phyloP scores from a whole-genome alignment of 192 early-diverging fungal genomes.

The Allomyces macrogynus region DNA sequence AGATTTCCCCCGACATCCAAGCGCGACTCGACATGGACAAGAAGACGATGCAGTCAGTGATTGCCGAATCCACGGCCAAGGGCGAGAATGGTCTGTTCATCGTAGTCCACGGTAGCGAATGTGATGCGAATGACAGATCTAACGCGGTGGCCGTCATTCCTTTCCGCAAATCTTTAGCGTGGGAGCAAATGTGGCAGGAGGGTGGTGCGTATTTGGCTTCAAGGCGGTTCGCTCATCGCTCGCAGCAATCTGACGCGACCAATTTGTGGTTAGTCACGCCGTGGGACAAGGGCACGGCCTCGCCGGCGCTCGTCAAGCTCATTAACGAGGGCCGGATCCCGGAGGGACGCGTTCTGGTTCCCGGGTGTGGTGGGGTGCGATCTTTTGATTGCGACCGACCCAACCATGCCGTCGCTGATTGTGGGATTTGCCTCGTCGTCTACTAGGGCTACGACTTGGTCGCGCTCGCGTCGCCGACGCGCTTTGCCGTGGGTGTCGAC shows the following conservation, averaged over 20 bases:
- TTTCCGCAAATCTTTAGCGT: neutral
- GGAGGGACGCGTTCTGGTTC: constrained; percentile 30
- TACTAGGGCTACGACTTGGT: constrained; percentile 50
- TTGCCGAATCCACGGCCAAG: neutral
- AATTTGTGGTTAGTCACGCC: constrained; percentile 6
- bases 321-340: constrained; percentile 23
- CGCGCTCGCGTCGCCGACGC: constrained; percentile 31
- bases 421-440: neutral
- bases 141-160: neutral
- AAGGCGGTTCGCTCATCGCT: neutral
- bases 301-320: constrained; percentile 25
- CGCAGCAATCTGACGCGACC: neutral
- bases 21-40: neutral
- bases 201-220: neutral
- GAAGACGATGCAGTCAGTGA: neutral
- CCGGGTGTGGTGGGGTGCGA: constrained; percentile 27
- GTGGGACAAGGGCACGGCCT: constrained; percentile 24
- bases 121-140: neutral
- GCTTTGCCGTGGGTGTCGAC: constrained; percentile 47
- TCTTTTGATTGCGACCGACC: neutral
- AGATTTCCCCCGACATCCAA: too few relatives aligned
- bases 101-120: neutral
- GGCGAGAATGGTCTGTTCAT: neutral
- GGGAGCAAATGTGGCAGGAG: neutral
- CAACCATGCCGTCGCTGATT: neutral